Base-by-base conservation (phyloP, 1,139 yeast species). In the Blastobotrys indianensis region DNA sequence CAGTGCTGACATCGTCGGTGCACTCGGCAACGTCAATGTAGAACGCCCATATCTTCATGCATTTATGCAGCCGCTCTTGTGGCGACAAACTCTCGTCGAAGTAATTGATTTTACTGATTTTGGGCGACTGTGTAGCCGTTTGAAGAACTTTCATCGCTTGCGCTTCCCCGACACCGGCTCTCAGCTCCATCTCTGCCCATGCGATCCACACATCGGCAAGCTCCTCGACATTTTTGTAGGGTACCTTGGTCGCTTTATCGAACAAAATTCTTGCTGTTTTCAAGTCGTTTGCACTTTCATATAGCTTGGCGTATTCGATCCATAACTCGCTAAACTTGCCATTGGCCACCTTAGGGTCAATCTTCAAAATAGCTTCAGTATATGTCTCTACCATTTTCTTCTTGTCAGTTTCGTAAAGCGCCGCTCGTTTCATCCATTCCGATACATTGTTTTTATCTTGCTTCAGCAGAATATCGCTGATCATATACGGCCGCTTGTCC, bases 21-120 rank as follows among this genome's bases (percentile, higher is more conserved):
- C 85, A 75, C 62, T 85, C 94, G 16, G 83, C 71, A 25, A 86
- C 63, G 57, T 87, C 96, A 32, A 87, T 64, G 59, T 85, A 86
- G 52, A 79, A 78, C 6, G 77, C 67, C 96, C 96, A 88, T 3
- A 87, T 63, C 48, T 75, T 76, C 43, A 70, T 67, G 3, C 85
- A 79, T 55, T 77, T 80, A 58, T 76, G 80, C 3, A 83, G 58
- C 23, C 86, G 65, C 30, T 74, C 67, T 53, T 83, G 87, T 0
- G 85, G 77, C 4, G 82, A 68, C 1, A 72, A 50, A 1, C 68
- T 58, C n/a, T 67, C 65, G 54, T 78, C 79, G 32, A 67, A 65
- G 53, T 62, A 74, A 43, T 66, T 63, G 11, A 73, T 55, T 4
- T 46, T 52, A 16, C 63, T 60, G 9, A 47, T 47, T 39, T 66